A percentile compares a stretch with the other conserved stretches of the same genome.
phyloP scores from a whole-genome alignment of 257 asterid genomes.

The Capsicum pubescens region DNA sequence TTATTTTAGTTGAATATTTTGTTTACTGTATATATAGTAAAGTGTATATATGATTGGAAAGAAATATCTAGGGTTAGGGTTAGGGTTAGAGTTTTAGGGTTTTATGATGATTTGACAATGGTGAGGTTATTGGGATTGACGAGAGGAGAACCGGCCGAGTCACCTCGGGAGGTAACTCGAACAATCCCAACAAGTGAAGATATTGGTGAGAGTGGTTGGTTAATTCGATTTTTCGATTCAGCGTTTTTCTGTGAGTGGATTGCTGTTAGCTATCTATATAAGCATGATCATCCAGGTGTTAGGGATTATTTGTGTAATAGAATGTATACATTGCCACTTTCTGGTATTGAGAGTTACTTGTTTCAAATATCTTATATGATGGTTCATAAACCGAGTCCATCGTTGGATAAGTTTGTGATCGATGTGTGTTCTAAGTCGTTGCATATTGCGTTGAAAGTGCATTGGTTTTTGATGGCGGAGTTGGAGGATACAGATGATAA shows the following conservation, averaged over 20 bases:
- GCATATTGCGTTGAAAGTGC: conserved; percentile 82
- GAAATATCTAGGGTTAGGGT: conserved; percentile 21
- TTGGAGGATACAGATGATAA: conserved; percentile 90
- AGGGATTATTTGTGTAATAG: conserved; percentile 91
- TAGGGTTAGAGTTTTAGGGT: conserved; percentile 45
- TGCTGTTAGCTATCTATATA: conserved; percentile 94
- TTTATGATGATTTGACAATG: conserved; percentile 66
- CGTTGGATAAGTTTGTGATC: conserved; percentile 86
- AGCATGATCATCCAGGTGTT: conserved; percentile 91
- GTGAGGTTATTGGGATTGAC: conserved; percentile 80
- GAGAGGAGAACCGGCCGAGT: conserved; percentile 72
- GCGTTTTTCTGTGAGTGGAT: conserved; percentile 96
- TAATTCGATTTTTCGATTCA: conserved; percentile 86
- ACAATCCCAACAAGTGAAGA: conserved; percentile 84
- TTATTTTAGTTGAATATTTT: background rate
- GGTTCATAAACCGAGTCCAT: conserved; percentile 93
- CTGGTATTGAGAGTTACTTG: conserved; percentile 89
- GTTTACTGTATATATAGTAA: conserved; percentile 1
- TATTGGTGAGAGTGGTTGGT: conserved; percentile 93
- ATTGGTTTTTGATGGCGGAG: conserved; percentile 96
- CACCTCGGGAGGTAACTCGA: conserved; percentile 92
- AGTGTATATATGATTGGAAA: conserved; percentile 35
- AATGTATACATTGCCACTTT: conserved; percentile 86
- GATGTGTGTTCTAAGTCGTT: conserved; percentile 81
- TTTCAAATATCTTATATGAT: conserved; percentile 92